Conservation (phyloP, 2,329 filamentous ascomycete genomes). For the Epichloe aotearoae region DNA sequence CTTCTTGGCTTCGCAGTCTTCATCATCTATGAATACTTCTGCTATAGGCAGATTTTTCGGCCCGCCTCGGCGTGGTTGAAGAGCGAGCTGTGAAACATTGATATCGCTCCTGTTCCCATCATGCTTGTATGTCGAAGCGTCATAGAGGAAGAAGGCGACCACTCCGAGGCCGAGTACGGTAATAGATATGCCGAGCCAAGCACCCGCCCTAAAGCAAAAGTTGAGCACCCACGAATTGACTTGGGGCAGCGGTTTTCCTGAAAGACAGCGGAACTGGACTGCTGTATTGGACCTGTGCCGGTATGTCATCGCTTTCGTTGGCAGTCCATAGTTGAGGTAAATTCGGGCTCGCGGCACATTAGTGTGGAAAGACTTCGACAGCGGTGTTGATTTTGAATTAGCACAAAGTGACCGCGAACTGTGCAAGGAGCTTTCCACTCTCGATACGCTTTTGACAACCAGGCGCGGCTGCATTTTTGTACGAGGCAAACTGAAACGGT, state of each 20-base stretch:
- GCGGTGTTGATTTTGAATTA: neutral
- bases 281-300: neutral
- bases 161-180: constrained; percentile 56
- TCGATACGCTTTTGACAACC: neutral
- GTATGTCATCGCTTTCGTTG: neutral
- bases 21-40: constrained; percentile 77
- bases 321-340: neutral
- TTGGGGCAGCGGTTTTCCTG: constrained; percentile 39
- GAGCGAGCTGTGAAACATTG: constrained; percentile 68
- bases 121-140: constrained; percentile 80
- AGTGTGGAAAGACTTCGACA: neutral
- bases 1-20: constrained; percentile 59
- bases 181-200: constrained; percentile 54
- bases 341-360: neutral
- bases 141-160: constrained; percentile 82
- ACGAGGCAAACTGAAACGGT: neutral
- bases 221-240: constrained; percentile 34
- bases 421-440: neutral
- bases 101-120: constrained; percentile 55
- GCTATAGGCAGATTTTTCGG: constrained; percentile 92
- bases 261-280: constrained; percentile 20
- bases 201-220: constrained; percentile 55
- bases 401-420: neutral
- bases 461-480: neutral
- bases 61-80: constrained; percentile 70